Conservation (phyloP, 2,329 filamentous ascomycete species). For the Calonectria multiphialidica region DNA sequence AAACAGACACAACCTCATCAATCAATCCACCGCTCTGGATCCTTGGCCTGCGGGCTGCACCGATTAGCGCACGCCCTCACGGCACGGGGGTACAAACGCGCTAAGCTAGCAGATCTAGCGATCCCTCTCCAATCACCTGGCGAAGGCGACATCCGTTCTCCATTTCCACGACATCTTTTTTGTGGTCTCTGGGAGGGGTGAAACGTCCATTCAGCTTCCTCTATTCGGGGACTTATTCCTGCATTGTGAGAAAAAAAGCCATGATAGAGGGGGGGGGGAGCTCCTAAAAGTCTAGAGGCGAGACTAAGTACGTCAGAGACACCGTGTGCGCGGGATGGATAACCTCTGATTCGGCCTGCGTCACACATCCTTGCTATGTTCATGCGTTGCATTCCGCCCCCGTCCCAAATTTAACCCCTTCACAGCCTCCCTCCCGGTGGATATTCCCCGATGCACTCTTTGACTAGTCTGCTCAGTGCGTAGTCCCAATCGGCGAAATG, state of each 20-base stretch:
- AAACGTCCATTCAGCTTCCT: neutral
- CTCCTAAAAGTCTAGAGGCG: neutral
- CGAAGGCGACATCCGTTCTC: neutral
- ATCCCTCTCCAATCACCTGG: neutral
- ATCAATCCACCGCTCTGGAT: slow-evolving; percentile 36
- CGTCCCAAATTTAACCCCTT: neutral
- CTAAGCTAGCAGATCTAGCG: slow-evolving; percentile 21
- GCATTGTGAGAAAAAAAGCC: neutral
- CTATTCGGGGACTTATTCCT: neutral
- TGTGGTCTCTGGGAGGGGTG: neutral
- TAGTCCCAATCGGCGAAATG: neutral
- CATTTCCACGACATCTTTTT: neutral
- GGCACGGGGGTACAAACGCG: slow-evolving; percentile 6
- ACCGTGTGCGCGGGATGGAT: neutral
- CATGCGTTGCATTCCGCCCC: slow-evolving; percentile 3
- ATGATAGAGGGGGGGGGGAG: neutral
- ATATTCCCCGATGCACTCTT: neutral
- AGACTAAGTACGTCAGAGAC: neutral
- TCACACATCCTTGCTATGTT: neutral
- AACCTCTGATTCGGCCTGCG: slow-evolving; percentile 1
- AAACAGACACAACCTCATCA: slow-evolving; percentile 32
- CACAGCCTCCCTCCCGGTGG: neutral
- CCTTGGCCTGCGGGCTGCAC: neutral
- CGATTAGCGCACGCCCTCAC: neutral
- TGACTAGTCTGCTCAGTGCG: neutral